phyloP scores from a whole-genome alignment of 2,329 filamentous ascomycete genomes.

The Chaetothyriales sp. region DNA sequence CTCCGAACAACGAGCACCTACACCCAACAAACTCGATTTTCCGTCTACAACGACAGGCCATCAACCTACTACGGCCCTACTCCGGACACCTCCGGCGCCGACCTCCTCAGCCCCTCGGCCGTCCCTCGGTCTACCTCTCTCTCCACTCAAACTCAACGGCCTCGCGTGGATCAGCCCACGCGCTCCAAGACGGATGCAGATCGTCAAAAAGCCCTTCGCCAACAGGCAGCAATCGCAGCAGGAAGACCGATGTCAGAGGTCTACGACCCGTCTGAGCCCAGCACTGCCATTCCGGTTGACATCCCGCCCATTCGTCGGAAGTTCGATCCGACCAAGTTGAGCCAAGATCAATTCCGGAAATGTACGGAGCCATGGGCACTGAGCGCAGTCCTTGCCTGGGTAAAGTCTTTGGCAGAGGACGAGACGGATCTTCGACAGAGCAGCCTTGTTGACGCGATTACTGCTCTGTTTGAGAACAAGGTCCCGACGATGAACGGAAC shows the following conservation, averaged over 20 bases:
- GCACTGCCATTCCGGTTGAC: constrained; percentile 52
- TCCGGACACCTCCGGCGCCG: constrained; percentile 38
- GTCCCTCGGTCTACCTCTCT: constrained; percentile 67
- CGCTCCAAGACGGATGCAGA: constrained; percentile 91
- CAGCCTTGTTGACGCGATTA: constrained; percentile 71
- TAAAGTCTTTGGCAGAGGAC: constrained; percentile 77
- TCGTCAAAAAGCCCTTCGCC: constrained; percentile 36
- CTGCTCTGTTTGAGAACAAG: constrained; percentile 81
- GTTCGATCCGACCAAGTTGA: constrained; percentile 75
- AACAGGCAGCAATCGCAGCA: constrained; percentile 30
- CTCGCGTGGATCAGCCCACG: constrained; percentile 63
- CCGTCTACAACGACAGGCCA: constrained; percentile 25
- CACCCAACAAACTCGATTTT: constrained; percentile 36
- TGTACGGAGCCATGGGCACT: constrained; percentile 88
- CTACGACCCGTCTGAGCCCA: constrained; percentile 40
- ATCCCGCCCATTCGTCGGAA: constrained; percentile 71
- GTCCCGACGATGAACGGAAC: constrained; percentile 97
- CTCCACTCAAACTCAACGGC: constrained; percentile 65
- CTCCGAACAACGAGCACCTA: constrained; percentile 46
- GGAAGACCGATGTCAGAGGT: constrained; percentile 34
- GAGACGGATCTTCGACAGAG: constrained; percentile 76
- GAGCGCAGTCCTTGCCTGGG: constrained; percentile 72
- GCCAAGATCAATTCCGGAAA: constrained; percentile 62
- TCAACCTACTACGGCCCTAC: constrained; percentile 23
- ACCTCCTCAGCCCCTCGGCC: constrained; percentile 30